Evolutionary conservation across 2,329 filamentous ascomycete species (phyloP), one percentile per base, ranked within the genome.

Genomic region (Botrytis fragariae): DNA sequence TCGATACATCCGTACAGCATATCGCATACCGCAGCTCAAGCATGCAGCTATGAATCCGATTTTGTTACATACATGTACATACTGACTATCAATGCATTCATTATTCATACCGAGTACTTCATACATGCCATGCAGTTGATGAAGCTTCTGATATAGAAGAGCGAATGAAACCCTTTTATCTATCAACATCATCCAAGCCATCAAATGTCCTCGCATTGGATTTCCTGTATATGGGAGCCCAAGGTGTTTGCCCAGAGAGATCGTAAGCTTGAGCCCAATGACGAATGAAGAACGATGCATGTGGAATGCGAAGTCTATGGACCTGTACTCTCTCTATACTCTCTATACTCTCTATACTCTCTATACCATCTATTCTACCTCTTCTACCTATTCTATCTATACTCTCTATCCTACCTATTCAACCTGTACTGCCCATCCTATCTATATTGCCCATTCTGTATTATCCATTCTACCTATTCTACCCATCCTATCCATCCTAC

Each of bases 31-130:
- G 37, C 59, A 61, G 35, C 10, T 64, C 29, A 64, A 48, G 29
- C 61, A 44, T 63, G 61, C 61, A 44, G 39, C 61, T 63, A 57
- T 44, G 37, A 63, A 44, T 63, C 16, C 61, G 37, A 44, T 63
- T 42, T 44, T 14, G 22, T 57, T 32, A 57, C 51, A 57, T 57
- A 29, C n/a, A 57, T 57, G n/a, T 54, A 51, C 48, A n/a, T 16
- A n/a, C 45, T 48, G 45, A 8, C 25, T 12, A 16, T 48, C 42
- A 48, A 54, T 48, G 20, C 42, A 65, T 51, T 51, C 48, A 51
- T 51, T 51, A 51, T 51, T n/a, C 48, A n/a, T 16, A 51, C 48
- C 25, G 6, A n/a, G 48, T n/a, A n/a, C 48, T 45, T 25, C 29
- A 35, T 25, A 32, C 62, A 29, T 25, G 32, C 59, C 37, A 37